A percentile compares a stretch with the other conserved stretches of the same genome.
Evolutionary conservation across 768 basidiomycete species (phyloP).

Genomic region (Leccinum broughii): DNA sequence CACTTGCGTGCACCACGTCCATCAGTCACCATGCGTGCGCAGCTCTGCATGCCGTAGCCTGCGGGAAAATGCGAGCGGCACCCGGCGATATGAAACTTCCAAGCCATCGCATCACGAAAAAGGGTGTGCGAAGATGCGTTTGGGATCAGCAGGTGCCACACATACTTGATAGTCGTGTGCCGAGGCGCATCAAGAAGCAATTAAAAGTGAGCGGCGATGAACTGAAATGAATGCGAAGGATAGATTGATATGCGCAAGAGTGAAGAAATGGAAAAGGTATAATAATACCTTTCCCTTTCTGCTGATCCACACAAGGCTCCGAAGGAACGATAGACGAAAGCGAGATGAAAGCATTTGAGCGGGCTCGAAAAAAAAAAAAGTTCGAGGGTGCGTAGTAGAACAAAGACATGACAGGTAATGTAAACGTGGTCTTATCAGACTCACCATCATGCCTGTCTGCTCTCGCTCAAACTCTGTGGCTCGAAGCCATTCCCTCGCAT

Average conservation of each 20-base stretch:
- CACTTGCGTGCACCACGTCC: constrained; percentile 23
- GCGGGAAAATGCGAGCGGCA: constrained; percentile 25
- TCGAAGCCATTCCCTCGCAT: constrained; percentile 35
- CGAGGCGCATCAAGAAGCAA: constrained; percentile 18
- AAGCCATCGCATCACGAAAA: constrained; percentile 12
- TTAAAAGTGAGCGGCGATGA: constrained; percentile 9
- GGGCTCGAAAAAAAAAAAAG: constrained; percentile 5
- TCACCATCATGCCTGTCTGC: constrained; percentile 27
- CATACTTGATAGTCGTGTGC: constrained; percentile 1
- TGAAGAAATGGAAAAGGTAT: constrained; percentile 9
- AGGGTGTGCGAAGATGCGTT: constrained; percentile 6
- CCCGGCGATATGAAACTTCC: constrained; percentile 19
- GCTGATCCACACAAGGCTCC: constrained; percentile 16
- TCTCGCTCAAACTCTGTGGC: constrained; percentile 35
- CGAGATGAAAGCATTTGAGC: constrained; percentile 14
- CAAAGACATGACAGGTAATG: background rate
- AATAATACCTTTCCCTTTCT: constrained; percentile 4
- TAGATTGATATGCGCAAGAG: constrained; percentile 5
- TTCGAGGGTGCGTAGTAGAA: background rate
- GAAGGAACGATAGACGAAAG: constrained; percentile 5
- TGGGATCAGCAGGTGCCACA: constrained; percentile 10
- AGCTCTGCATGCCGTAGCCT: constrained; percentile 27
- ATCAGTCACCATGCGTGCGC: constrained; percentile 33
- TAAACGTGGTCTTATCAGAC: constrained; percentile 17
- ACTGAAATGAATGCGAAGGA: constrained; percentile 6